A percentile compares a stretch with the other conserved stretches of the same genome.
Evolutionary conservation across 331 rosid species (phyloP).

Genomic region (Acacia pycnantha): DNA sequence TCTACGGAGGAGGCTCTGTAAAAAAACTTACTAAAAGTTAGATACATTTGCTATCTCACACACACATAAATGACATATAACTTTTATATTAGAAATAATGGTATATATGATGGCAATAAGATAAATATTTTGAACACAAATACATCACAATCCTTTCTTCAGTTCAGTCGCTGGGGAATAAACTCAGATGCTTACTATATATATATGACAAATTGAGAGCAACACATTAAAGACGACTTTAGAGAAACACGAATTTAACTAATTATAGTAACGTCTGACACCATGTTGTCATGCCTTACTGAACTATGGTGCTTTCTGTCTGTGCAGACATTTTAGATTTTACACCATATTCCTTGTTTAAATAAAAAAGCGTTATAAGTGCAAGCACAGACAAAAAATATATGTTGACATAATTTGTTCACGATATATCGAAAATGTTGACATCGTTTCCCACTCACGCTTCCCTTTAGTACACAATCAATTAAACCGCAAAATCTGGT

Average conservation of each 20-base stretch:
- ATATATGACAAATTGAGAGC: not conserved
- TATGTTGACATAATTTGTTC: not conserved
- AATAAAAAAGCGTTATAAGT: not conserved
- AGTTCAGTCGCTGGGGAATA: not conserved
- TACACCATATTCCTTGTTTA: not conserved
- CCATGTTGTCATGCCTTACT: not conserved
- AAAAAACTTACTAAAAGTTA: not conserved
- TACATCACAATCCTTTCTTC: not conserved
- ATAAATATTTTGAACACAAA: not conserved
- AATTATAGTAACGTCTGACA: not conserved
- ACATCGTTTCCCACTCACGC: not conserved
- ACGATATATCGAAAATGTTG: not conserved
- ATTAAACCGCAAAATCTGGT: not conserved
- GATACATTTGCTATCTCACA: too few relatives aligned
- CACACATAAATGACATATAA: too few relatives aligned
- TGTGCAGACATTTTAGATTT: not conserved
- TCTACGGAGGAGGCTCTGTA: not conserved
- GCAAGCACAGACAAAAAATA: not conserved
- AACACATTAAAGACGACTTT: not conserved
- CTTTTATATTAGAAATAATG: not conserved
- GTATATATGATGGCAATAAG: not conserved
- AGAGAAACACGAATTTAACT: not conserved
- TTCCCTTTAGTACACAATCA: not conserved
- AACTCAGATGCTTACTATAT: not conserved
- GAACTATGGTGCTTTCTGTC: not conserved